phyloP scores from a whole-genome alignment of 164 flowering plant genomes.

The Magnolia officinalis region DNA sequence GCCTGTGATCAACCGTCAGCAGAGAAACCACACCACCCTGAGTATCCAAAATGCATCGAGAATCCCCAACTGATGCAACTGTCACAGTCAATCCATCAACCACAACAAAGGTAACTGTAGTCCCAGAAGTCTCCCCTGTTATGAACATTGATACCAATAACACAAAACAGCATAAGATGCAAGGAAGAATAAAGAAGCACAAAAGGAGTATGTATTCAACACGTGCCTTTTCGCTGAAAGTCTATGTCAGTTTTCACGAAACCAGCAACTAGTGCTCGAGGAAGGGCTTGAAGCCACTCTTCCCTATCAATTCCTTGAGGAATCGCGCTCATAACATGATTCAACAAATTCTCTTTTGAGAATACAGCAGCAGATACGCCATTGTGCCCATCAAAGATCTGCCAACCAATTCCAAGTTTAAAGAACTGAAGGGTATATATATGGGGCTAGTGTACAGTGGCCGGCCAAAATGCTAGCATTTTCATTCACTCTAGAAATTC shows the following conservation, averaged over 20 bases:
- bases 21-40: conserved; percentile 76
- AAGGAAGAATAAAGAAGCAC: not conserved
- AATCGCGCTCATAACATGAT: conserved; percentile 83
- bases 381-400: conserved; percentile 98
- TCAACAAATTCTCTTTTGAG: conserved; percentile 74
- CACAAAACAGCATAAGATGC: conserved; percentile 19
- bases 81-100: conserved; percentile 88
- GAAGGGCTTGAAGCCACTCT: conserved; percentile 96
- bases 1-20: conserved; percentile 84
- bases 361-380: conserved; percentile 93
- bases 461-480: too few relatives aligned
- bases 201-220: not conserved
- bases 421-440: not conserved
- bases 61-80: conserved; percentile 91
- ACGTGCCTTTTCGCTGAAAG: conserved; percentile 82
- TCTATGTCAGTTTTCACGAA: conserved; percentile 97
- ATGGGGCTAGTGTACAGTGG: not conserved
- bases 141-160: not conserved
- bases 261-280: conserved; percentile 88
- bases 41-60: conserved; percentile 81
- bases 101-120: conserved; percentile 84
- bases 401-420: conserved; percentile 23
- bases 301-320: conserved; percentile 73
- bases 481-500: too few relatives aligned
- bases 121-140: conserved; percentile 86